Evolutionary conservation across 176 grass and related monocot genomes (phyloP).

Genomic region (Leersia perrieri): DNA sequence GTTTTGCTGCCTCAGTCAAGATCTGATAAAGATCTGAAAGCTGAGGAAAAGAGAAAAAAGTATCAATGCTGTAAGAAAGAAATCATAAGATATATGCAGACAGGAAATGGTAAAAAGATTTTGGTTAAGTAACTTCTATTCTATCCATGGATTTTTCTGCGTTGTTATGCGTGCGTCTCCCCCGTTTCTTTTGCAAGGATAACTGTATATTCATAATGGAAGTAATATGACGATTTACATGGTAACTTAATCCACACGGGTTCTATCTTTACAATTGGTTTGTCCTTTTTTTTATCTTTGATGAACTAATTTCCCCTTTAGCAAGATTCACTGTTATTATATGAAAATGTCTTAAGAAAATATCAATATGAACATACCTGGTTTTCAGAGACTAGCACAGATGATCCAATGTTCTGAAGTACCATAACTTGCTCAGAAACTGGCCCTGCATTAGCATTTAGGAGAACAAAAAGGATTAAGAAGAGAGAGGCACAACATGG

Average conservation of each 20-base stretch:
- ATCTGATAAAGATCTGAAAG: constrained; percentile 37
- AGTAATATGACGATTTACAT: background rate
- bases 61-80: background rate
- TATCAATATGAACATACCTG: constrained; percentile 46
- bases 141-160: background rate
- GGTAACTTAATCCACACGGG: background rate
- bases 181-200: background rate
- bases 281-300: background rate
- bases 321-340: background rate
- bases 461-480: background rate
- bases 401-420: constrained; percentile 90
- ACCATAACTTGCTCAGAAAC: constrained; percentile 91
- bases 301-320: background rate
- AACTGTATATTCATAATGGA: background rate
- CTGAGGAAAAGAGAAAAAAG: constrained; percentile 30
- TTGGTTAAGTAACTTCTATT: background rate
- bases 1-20: constrained; percentile 42
- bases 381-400: constrained; percentile 88
- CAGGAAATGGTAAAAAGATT: too few species aligned
- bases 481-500: background rate
- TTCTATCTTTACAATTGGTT: background rate
- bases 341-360: background rate
- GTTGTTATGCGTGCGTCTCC: background rate
- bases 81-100: background rate
- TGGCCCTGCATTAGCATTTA: constrained; percentile 42